These are phyloP conservation scores for Aureobasidium sp. DNA, from an alignment of 2,329 filamentous ascomycete genomes.

Conservation along the genomic window DNA sequence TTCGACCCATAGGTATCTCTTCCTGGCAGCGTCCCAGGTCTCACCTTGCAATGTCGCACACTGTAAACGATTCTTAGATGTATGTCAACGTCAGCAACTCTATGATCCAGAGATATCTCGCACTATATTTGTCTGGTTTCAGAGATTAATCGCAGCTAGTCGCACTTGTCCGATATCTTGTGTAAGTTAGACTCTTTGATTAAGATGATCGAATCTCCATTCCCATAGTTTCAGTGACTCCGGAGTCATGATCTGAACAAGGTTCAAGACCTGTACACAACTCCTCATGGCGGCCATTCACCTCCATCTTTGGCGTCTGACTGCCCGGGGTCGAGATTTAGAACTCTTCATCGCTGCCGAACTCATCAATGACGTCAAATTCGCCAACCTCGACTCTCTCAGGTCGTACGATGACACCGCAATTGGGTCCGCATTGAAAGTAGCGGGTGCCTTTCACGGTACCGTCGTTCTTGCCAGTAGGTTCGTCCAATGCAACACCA, in stretches of 20 bases:
- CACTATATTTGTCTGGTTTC: no score
- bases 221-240: background rate
- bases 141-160: no score
- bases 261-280: background rate
- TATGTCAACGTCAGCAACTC: no score
- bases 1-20: no score
- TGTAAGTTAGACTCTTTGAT: background rate
- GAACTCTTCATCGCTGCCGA: slow-evolving; percentile 68
- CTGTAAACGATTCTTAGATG: no score
- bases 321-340: slow-evolving; percentile 14
- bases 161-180: background rate
- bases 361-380: slow-evolving; percentile 56
- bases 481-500: slow-evolving; percentile 65
- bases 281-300: background rate
- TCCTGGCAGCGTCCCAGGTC: no score
- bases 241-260: background rate
- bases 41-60: no score
- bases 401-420: slow-evolving; percentile 69
- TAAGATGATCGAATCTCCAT: background rate
- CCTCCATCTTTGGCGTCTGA: background rate
- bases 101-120: no score
- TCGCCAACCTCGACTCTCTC: slow-evolving; percentile 71
- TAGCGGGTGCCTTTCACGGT: slow-evolving; percentile 57
- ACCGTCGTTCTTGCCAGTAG: slow-evolving; percentile 75
- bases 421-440: slow-evolving; percentile 60